These are phyloP conservation scores for Lotmaria passim DNA, from an alignment of 208 protist genomes.

Conservation along the genomic window DNA sequence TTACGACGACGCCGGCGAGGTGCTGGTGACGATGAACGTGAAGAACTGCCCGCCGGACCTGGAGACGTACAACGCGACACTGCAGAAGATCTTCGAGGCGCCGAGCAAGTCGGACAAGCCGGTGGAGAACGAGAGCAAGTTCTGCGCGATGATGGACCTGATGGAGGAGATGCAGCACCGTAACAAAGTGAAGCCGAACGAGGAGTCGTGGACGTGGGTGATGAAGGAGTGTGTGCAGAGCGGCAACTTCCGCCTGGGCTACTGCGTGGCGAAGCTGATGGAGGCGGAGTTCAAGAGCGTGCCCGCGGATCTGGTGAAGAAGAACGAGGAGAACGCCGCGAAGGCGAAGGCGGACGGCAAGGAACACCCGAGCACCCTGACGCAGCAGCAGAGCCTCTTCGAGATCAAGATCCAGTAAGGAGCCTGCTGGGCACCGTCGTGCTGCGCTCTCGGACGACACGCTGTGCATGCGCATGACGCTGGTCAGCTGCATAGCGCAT, in stretches of 20 bases:
- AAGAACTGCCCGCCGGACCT: slow-evolving; percentile 91
- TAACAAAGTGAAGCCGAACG: slow-evolving; percentile 88
- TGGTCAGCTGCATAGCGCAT: background rate
- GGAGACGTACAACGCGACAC: slow-evolving; percentile 86
- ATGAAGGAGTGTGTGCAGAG: slow-evolving; percentile 86
- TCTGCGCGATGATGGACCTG: slow-evolving; percentile 91
- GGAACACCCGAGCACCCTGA: slow-evolving; percentile 75
- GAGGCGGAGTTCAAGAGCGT: slow-evolving; percentile 82
- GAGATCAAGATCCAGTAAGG: slow-evolving; percentile 91
- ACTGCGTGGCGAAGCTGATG: slow-evolving; percentile 78
- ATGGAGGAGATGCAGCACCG: slow-evolving; percentile 91
- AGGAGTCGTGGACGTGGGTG: slow-evolving; percentile 87
- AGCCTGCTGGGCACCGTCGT: no score
- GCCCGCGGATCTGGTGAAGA: slow-evolving; percentile 74
- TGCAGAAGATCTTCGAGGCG: slow-evolving; percentile 83
- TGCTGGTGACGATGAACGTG: slow-evolving; percentile 90
- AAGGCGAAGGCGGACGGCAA: slow-evolving; percentile 87
- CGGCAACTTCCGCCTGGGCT: slow-evolving; percentile 85
- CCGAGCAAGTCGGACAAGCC: slow-evolving; percentile 70
- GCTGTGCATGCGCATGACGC: slow-evolving; percentile 3
- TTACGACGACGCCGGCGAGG: slow-evolving; percentile 90
- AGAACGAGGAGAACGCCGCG: slow-evolving; percentile 82
- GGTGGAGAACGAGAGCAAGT: slow-evolving; percentile 87
- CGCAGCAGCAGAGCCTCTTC: slow-evolving; percentile 76
- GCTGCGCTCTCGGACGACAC: background rate